Conservation (phyloP, 768 basidiomycete species). For the Goffeauzyma gilvescens region DNA sequence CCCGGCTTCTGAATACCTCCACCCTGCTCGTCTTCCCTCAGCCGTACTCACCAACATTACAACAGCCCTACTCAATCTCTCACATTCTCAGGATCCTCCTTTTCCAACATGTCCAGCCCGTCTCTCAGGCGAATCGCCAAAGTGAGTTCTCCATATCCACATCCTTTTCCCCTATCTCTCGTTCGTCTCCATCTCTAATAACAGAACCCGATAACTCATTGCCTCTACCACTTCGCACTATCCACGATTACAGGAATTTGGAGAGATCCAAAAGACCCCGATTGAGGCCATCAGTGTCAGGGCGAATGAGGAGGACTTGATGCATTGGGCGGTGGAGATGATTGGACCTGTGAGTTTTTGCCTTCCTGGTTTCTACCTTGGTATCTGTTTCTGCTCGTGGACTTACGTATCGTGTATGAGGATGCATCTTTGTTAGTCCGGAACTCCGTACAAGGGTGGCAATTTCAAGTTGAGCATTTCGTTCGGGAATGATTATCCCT, state of each 20-base stretch:
- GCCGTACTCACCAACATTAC: no score
- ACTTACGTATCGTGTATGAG: not conserved
- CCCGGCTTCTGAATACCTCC: no score
- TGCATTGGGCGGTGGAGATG: conserved; percentile 24
- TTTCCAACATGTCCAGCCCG: no score
- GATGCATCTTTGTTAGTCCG: conserved; percentile 6
- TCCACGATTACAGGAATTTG: conserved; percentile 16
- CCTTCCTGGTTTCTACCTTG: not conserved
- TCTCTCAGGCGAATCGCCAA: conserved; percentile 21
- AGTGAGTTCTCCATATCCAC: conserved; percentile 6
- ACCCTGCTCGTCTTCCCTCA: no score
- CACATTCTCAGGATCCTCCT: no score
- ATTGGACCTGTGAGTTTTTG: conserved; percentile 28
- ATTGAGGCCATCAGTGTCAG: conserved; percentile 18
- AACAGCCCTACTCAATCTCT: no score
- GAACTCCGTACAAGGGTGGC: conserved; percentile 28
- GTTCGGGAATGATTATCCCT: conserved; percentile 30
- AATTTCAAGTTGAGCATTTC: conserved; percentile 27
- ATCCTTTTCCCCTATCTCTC: not conserved
- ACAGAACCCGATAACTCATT: not conserved
- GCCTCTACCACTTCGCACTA: not conserved
- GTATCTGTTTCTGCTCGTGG: not conserved
- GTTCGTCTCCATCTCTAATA: not conserved
- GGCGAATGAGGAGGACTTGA: conserved; percentile 28
- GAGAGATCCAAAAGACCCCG: conserved; percentile 19